phyloP scores from a whole-genome alignment of 2,329 filamentous ascomycete genomes.

The Pseudomassariella vexata region DNA sequence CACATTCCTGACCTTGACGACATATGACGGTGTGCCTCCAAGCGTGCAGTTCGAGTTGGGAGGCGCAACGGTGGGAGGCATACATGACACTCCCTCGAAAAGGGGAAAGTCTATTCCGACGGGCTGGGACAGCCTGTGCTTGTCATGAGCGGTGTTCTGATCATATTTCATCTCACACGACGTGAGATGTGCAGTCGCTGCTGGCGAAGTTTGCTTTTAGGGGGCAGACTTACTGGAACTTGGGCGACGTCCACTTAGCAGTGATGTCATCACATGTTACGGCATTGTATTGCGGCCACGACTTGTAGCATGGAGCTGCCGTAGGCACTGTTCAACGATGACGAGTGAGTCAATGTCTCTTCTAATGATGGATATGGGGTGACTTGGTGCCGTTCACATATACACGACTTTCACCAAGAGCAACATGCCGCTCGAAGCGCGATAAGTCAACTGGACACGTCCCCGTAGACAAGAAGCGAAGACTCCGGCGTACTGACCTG shows the following conservation, averaged over 20 bases:
- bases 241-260: slow-evolving; percentile 21
- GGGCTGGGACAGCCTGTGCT: too few species aligned
- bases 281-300: slow-evolving; percentile 24
- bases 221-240: slow-evolving; percentile 15
- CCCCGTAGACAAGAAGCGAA: too few species aligned
- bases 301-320: slow-evolving; percentile 27
- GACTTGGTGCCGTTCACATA: too few species aligned
- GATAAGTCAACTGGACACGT: too few species aligned
- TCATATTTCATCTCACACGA: too few species aligned
- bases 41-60: slow-evolving; percentile 22
- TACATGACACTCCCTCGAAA: slow-evolving; percentile 15
- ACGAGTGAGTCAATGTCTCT: too few species aligned
- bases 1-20: slow-evolving; percentile 32
- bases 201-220: slow-evolving; percentile 7
- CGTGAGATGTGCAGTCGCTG: slow-evolving; percentile 20
- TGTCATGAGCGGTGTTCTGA: too few species aligned
- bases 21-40: slow-evolving; percentile 33
- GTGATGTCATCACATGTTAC: slow-evolving; percentile 23
- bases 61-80: slow-evolving; percentile 15
- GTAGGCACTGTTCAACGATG: too few species aligned
- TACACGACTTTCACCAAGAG: too few species aligned
- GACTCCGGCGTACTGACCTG: slow-evolving; percentile 24
- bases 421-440: too few species aligned
- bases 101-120: slow-evolving; percentile 15
- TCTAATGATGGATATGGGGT: too few species aligned